Percentiles rank a stretch among this genome's conserved stretches.
phyloP scores from a whole-genome alignment of 805 yeast genomes.

The Nakazawaea ernobii region DNA sequence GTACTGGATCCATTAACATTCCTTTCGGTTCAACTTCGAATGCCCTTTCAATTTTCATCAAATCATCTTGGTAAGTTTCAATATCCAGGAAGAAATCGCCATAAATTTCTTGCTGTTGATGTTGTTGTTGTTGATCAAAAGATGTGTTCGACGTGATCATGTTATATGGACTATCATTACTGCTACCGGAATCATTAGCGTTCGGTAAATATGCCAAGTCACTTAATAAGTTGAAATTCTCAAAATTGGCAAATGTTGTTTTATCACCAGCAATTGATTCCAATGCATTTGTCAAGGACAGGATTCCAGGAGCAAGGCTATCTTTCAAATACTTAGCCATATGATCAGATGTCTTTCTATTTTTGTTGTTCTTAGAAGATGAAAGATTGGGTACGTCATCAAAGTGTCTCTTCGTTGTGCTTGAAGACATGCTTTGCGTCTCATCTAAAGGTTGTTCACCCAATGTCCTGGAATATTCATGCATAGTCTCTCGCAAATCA shows the following conservation, averaged over 20 bases:
- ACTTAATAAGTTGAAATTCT: background rate
- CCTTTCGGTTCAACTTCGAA: background rate
- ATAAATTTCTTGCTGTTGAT: too few species aligned
- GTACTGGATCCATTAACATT: background rate
- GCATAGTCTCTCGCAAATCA: background rate
- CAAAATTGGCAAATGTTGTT: background rate
- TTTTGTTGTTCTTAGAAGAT: background rate
- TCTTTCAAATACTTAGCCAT: background rate
- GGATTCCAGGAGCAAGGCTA: constrained; percentile 4
- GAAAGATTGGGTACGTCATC: too few species aligned
- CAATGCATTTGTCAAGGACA: constrained; percentile 8
- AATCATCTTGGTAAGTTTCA: constrained; percentile 8
- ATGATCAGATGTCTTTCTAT: background rate
- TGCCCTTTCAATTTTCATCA: constrained; percentile 6
- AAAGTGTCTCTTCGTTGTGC: too few species aligned
- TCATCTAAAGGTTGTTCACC: background rate
- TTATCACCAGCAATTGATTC: constrained; percentile 6
- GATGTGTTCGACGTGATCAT: background rate
- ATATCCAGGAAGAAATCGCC: constrained; percentile 5
- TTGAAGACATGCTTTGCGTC: background rate
- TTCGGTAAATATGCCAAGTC: background rate
- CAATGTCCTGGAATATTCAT: background rate
- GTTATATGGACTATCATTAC: background rate
- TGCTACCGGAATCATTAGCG: background rate
- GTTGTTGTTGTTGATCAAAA: too few species aligned